A percentile compares a stretch with the other conserved stretches of the same genome.
Conservation (phyloP, 768 basidiomycete genomes). For the Psilocybe subaeruginosa region DNA sequence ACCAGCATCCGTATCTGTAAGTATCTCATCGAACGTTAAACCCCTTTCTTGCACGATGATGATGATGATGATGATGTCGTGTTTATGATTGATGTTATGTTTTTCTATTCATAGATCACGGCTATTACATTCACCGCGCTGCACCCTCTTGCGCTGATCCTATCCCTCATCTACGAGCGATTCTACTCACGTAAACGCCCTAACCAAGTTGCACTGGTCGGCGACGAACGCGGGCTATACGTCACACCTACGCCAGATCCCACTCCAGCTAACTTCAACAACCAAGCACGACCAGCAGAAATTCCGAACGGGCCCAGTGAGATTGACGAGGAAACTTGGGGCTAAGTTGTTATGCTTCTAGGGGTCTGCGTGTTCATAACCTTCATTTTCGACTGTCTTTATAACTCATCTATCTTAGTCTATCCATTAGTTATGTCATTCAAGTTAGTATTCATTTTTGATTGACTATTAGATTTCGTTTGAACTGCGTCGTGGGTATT, state of each 20-base stretch:
- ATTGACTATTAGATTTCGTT: too few species aligned
- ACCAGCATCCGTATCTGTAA: slow-evolving; percentile 63
- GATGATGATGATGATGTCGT: background rate
- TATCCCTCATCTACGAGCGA: slow-evolving; percentile 42
- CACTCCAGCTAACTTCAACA: background rate
- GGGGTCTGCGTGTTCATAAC: fast-evolving
- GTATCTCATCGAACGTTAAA: slow-evolving; percentile 21
- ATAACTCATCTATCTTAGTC: too few species aligned
- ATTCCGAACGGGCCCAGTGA: background rate
- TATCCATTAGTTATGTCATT: too few species aligned
- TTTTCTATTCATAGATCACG: slow-evolving; percentile 46
- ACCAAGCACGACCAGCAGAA: background rate
- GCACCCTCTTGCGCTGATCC: slow-evolving; percentile 63
- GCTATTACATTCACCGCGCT: slow-evolving; percentile 65
- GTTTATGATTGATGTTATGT: background rate
- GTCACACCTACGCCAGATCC: background rate
- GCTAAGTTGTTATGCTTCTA: background rate
- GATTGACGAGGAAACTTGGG: slow-evolving; percentile 5
- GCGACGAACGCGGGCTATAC: slow-evolving; percentile 26
- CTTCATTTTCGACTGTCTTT: too few species aligned
- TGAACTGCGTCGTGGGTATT: too few species aligned
- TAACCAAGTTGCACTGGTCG: slow-evolving; percentile 18
- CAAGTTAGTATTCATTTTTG: too few species aligned
- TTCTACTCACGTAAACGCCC: slow-evolving; percentile 26
- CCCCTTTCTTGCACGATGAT: background rate